These are phyloP conservation scores for Phycomyces nitens DNA, from an alignment of 192 early-diverging fungal species.

Conservation along the genomic window DNA sequence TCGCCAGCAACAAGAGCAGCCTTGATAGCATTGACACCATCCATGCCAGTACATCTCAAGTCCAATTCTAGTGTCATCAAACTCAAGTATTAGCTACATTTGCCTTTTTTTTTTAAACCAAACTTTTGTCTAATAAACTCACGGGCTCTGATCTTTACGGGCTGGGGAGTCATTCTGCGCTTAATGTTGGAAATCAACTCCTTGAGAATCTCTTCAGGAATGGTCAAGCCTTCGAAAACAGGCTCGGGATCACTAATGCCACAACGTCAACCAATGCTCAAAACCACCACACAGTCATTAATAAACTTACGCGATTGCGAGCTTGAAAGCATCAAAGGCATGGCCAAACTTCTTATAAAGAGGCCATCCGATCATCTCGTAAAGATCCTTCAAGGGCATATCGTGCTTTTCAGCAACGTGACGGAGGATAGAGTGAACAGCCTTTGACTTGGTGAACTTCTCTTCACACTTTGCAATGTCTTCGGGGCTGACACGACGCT, in stretches of 20 bases:
- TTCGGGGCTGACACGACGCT: constrained; percentile 86
- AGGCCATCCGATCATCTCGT: constrained; percentile 87
- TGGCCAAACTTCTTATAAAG: constrained; percentile 94
- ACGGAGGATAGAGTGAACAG: constrained; percentile 80
- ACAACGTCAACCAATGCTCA: background rate
- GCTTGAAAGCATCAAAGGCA: constrained; percentile 96
- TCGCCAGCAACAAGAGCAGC: constrained; percentile 85
- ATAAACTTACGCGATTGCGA: constrained; percentile 71
- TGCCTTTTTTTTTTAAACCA: background rate
- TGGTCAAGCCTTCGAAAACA: constrained; percentile 78
- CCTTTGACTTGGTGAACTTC: constrained; percentile 90
- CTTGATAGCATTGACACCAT: constrained; percentile 96
- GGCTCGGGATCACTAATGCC: constrained; percentile 72
- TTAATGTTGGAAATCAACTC: constrained; percentile 84
- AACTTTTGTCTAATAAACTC: too few relatives aligned
- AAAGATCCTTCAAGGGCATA: constrained; percentile 78
- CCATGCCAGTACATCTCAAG: constrained; percentile 87
- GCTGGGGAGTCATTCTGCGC: constrained; percentile 91
- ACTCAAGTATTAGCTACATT: constrained; percentile 8
- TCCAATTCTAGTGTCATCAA: constrained; percentile 69
- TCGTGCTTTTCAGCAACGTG: constrained; percentile 87
- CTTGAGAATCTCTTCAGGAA: constrained; percentile 56
- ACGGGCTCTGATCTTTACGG: constrained; percentile 91
- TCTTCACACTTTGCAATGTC: constrained; percentile 90
- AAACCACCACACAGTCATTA: background rate